A percentile compares a stretch with the other conserved stretches of the same genome.
Conservation (phyloP, 495 filamentous ascomycete genomes). For the Podospora fimiseda region DNA sequence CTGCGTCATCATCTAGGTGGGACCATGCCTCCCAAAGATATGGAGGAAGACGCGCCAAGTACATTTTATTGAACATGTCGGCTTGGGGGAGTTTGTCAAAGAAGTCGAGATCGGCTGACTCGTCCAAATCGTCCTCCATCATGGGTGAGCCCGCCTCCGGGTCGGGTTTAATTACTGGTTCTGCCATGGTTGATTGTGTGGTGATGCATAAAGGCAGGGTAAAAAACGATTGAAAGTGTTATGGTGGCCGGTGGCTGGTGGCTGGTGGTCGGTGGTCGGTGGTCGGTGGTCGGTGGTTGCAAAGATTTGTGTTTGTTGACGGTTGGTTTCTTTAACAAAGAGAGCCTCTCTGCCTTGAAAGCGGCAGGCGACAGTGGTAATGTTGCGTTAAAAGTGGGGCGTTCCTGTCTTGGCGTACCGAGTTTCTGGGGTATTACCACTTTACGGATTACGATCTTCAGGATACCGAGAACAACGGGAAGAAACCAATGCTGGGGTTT, state of each 20-base stretch:
- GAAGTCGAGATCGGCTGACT: slow-evolving; percentile 81
- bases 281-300: neutral
- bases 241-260: neutral
- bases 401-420: neutral
- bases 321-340: neutral
- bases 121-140: slow-evolving; percentile 68
- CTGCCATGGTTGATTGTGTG: slow-evolving; percentile 28
- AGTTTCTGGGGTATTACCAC: neutral
- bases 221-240: neutral
- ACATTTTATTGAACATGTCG: slow-evolving; percentile 46
- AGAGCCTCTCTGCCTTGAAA: neutral
- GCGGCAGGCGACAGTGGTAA: neutral
- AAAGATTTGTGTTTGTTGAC: too few species aligned
- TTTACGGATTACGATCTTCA: too few species aligned
- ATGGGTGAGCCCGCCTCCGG: slow-evolving; percentile 57
- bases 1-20: slow-evolving; percentile 45
- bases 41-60: slow-evolving; percentile 69
- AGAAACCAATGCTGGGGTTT: too few species aligned
- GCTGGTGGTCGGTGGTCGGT: neutral
- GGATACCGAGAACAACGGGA: too few species aligned
- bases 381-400: neutral
- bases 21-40: slow-evolving; percentile 69
- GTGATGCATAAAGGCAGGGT: neutral
- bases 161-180: slow-evolving; percentile 58
- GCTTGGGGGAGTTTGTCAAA: slow-evolving; percentile 38